Conservation (phyloP, 2,329 filamentous ascomycete genomes). For the Aspergillus nomiae region DNA sequence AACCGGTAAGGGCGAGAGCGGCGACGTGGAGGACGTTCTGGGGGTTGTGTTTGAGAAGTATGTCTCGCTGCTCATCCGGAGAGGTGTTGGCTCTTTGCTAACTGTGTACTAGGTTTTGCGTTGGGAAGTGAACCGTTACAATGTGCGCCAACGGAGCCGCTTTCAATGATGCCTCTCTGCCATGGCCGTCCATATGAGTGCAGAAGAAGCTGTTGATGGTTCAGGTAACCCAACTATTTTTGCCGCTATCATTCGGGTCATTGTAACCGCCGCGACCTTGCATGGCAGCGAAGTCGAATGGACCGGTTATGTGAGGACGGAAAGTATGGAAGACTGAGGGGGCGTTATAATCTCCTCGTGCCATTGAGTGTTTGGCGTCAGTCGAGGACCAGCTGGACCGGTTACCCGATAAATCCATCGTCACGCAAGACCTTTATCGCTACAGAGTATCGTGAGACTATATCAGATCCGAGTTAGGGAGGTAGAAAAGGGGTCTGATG, state of each 20-base stretch:
- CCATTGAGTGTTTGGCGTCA: conserved; percentile 27
- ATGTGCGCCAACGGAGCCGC: not conserved
- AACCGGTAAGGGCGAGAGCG: conserved; percentile 79
- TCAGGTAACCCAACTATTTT: conserved; percentile 6
- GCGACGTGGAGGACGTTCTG: conserved; percentile 92
- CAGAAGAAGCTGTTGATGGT: not conserved
- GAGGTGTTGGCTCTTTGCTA: conserved; percentile 13
- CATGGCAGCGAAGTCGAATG: conserved; percentile 9
- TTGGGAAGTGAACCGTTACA: conserved; percentile 31
- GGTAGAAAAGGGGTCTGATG: not conserved
- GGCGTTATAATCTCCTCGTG: conserved; percentile 42
- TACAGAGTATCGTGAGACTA: not conserved
- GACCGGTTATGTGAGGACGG: not conserved
- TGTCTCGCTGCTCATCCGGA: conserved; percentile 33
- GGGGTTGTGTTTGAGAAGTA: conserved; percentile 98
- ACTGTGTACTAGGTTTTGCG: conserved; percentile 53
- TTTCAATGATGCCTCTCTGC: not conserved
- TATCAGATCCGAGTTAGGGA: not conserved
- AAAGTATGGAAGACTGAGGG: conserved; percentile 11
- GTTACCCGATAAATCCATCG: no score
- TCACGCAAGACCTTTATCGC: not conserved
- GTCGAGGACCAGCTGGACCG: not conserved
- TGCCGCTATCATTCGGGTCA: conserved; percentile 22
- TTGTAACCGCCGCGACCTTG: conserved; percentile 40
- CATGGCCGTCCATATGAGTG: not conserved